Evolutionary conservation across 1,139 yeast genomes (phyloP).

Genomic region (Torulaspora pretoriensis): DNA sequence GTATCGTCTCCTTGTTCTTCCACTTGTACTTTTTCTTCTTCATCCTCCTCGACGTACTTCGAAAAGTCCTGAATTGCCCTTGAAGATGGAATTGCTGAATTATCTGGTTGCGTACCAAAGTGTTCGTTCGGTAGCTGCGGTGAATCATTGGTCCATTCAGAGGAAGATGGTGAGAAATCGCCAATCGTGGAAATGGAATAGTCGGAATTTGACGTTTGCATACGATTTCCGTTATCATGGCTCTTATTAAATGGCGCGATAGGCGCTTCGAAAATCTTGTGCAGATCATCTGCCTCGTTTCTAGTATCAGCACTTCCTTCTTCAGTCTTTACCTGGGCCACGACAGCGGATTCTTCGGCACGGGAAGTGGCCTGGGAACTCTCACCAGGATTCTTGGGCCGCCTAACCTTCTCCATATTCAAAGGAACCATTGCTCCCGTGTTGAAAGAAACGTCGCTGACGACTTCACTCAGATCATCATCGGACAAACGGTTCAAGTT

Average conservation of each 20-base stretch:
- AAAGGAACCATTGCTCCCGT: conserved; percentile 30
- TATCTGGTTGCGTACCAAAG: conserved; percentile 12
- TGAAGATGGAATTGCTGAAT: conserved; percentile 28
- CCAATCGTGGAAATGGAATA: conserved; percentile 39
- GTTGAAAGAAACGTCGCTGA: conserved; percentile 35
- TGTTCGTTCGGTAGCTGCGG: conserved; percentile 26
- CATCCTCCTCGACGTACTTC: conserved; percentile 17
- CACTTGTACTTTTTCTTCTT: not conserved
- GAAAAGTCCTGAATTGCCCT: conserved; percentile 35
- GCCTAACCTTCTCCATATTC: conserved; percentile 30
- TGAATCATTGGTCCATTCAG: conserved; percentile 38
- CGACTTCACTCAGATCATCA: conserved; percentile 36
- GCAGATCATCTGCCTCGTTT: conserved; percentile 24
- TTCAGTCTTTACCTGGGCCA: not conserved
- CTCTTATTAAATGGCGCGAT: conserved; percentile 27
- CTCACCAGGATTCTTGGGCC: conserved; percentile 9
- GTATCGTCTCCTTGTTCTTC: no score
- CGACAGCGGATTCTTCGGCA: not conserved
- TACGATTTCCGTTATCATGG: conserved; percentile 14
- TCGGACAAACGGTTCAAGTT: conserved; percentile 18
- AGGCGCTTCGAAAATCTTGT: conserved; percentile 35
- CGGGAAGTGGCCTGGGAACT: conserved; percentile 4
- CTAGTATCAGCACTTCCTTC: conserved; percentile 2
- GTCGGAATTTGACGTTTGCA: conserved; percentile 30
- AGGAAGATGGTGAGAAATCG: conserved; percentile 43